Conservation (phyloP, 345 rosid species). For the Bruguiera parviflora region DNA sequence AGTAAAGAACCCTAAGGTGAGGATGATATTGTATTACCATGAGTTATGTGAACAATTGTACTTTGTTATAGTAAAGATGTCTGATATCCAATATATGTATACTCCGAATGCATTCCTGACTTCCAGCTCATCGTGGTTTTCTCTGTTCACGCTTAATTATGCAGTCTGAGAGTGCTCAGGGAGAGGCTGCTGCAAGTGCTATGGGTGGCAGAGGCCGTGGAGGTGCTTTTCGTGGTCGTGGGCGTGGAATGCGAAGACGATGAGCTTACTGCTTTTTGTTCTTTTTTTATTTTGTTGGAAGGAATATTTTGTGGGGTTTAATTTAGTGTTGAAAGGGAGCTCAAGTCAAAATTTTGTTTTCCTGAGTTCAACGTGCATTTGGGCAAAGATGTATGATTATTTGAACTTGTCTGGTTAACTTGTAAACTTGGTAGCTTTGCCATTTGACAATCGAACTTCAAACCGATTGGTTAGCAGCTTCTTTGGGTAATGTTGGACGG, state of each 20-base stretch:
- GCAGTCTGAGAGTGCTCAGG: conserved; percentile 99
- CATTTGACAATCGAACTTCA: too few relatives aligned
- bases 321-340: not conserved
- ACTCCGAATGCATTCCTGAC: not conserved
- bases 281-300: not conserved
- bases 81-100: too few relatives aligned
- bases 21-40: not conserved
- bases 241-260: conserved; percentile 98
- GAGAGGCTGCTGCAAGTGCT: conserved; percentile 89
- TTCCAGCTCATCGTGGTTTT: not conserved
- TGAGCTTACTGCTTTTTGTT: conserved; percentile 28
- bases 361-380: not conserved
- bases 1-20: conserved; percentile 88
- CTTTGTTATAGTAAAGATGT: not conserved
- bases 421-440: too few relatives aligned
- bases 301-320: not conserved
- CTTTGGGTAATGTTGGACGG: too few relatives aligned
- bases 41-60: not conserved
- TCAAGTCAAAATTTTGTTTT: not conserved
- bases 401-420: too few relatives aligned
- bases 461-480: too few relatives aligned
- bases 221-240: conserved; percentile 77
- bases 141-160: conserved; percentile 9
- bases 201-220: conserved; percentile 91
- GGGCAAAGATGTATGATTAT: too few relatives aligned